Evolutionary conservation across 306 rosid species (phyloP).

Genomic region (Mimosa bimucronata): DNA sequence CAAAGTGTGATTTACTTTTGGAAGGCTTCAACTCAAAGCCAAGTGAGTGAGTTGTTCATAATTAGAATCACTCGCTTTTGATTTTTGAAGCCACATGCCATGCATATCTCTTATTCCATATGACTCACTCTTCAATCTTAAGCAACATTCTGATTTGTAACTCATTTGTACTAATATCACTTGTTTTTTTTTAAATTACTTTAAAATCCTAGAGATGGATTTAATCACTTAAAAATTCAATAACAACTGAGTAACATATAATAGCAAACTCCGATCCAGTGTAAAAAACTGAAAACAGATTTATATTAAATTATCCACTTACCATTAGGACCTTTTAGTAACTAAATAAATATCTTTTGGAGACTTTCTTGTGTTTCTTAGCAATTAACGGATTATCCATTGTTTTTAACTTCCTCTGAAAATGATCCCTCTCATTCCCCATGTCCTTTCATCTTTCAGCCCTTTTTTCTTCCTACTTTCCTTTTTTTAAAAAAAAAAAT

Average conservation of each 20-base stretch:
- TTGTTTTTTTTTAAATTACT: too few species aligned
- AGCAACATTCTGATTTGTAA: neutral
- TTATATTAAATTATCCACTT: too few species aligned
- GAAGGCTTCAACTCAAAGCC: conserved; percentile 1
- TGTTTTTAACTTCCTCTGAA: conserved; percentile 21
- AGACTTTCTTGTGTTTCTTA: too few species aligned
- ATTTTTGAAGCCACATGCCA: conserved; percentile 33
- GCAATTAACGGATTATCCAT: too few species aligned
- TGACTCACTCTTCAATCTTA: conserved; percentile 19
- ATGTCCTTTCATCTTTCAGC: neutral
- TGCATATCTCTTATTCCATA: neutral
- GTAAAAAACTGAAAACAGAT: too few species aligned
- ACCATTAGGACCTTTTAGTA: too few species aligned
- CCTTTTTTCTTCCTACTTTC: neutral
- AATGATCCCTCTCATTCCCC: neutral
- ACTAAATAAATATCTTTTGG: too few species aligned
- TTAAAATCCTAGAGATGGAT: too few species aligned
- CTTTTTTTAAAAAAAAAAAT: too few species aligned
- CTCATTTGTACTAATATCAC: neutral
- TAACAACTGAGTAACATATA: too few species aligned
- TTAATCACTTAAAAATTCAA: too few species aligned
- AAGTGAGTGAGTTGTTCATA: conserved; percentile 7
- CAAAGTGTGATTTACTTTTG: neutral
- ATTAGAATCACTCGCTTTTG: conserved; percentile 37
- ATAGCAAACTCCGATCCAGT: too few species aligned